A percentile compares a stretch with the other conserved stretches of the same genome.
These are phyloP conservation scores for Buxus sempervirens DNA, from an alignment of 164 flowering plant species.

Conservation along the genomic window DNA sequence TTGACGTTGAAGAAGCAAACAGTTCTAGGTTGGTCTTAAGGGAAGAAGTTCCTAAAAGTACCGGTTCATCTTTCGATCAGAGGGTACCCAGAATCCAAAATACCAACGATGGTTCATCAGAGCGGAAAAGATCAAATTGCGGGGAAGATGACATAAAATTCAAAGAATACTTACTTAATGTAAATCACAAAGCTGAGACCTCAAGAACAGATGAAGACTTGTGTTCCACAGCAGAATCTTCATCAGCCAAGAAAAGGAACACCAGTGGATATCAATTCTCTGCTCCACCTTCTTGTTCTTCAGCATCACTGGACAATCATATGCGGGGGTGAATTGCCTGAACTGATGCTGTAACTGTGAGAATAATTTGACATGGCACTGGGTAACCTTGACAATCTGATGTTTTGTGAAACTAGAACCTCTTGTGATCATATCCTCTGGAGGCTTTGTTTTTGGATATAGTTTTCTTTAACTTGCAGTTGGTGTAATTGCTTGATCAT, in stretches of 20 bases:
- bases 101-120: constrained; percentile 18
- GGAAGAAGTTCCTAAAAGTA: constrained; percentile 29
- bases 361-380: no score
- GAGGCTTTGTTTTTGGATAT: no score
- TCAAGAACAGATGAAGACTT: constrained; percentile 54
- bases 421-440: no score
- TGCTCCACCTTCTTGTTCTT: constrained; percentile 46
- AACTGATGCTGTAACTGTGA: constrained; percentile 19
- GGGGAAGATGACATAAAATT: constrained; percentile 29
- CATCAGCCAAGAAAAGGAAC: constrained; percentile 46
- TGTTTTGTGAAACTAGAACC: no score
- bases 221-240: constrained; percentile 86
- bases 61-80: constrained; percentile 72
- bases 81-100: constrained; percentile 65
- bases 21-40: constrained; percentile 28
- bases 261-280: constrained; percentile 38
- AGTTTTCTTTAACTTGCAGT: no score
- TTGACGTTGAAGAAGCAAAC: constrained; percentile 18
- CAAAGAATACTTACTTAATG: constrained; percentile 13
- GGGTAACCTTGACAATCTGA: no score
- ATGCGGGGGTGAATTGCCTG: constrained; percentile 21
- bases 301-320: constrained; percentile 23
- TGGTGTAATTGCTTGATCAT: no score
- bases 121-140: constrained; percentile 38
- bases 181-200: constrained; percentile 17